A percentile compares a stretch with the other conserved stretches of the same genome.
Conservation (phyloP, 2,329 filamentous ascomycete species). For the Sclerotinia glacialis region DNA sequence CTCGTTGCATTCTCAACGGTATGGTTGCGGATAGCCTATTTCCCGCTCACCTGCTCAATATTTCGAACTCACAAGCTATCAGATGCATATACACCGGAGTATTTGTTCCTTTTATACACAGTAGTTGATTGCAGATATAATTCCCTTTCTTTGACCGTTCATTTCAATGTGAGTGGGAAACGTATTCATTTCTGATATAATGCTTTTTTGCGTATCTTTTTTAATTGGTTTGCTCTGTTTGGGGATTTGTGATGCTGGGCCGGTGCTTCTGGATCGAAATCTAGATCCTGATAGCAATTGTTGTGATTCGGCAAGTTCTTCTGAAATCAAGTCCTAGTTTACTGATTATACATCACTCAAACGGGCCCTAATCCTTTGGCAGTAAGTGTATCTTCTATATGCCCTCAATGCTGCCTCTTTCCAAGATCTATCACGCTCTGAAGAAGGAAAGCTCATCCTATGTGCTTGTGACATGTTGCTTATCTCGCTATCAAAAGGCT, state of each 20-base stretch:
- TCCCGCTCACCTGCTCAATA: conserved; percentile 11
- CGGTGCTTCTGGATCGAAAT: background rate
- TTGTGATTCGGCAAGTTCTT: conserved; percentile 14
- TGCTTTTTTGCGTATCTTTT: background rate
- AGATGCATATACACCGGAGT: conserved; percentile 15
- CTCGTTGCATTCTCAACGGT: background rate
- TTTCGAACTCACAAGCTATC: conserved; percentile 7
- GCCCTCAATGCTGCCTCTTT: too few relatives aligned
- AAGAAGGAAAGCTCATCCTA: background rate
- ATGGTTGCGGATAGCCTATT: conserved; percentile 10
- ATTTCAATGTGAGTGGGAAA: background rate
- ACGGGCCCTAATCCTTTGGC: background rate
- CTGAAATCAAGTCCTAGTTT: background rate
- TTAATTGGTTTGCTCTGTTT: background rate
- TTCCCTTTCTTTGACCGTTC: background rate
- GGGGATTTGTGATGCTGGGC: background rate
- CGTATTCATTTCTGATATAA: background rate
- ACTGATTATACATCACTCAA: background rate
- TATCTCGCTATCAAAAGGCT: background rate
- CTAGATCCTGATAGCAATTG: background rate
- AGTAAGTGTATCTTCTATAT: conserved; percentile 2
- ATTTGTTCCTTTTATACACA: conserved; percentile 7
- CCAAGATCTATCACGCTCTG: background rate
- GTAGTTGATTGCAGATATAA: background rate
- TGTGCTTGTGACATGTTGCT: background rate